Conservation (phyloP, 768 basidiomycete species). For the Boletus vermiculosoides region DNA sequence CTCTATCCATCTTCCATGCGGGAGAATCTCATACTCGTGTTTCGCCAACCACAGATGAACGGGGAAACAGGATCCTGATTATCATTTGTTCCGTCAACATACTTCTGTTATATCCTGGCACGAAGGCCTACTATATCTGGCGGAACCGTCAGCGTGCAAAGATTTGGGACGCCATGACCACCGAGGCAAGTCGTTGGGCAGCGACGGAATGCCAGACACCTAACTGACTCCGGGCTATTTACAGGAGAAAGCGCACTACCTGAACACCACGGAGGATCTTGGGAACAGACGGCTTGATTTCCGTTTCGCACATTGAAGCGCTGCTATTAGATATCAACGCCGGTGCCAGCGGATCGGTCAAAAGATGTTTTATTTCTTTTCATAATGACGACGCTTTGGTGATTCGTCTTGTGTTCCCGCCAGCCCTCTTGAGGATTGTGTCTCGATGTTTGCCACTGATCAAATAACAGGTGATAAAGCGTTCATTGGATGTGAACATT, state of each 20-base stretch:
- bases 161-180: constrained; percentile 62
- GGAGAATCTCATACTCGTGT: neutral
- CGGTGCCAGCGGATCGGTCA: neutral
- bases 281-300: constrained; percentile 63
- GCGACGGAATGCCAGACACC: neutral
- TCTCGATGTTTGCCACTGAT: no score
- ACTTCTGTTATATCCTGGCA: constrained; percentile 50
- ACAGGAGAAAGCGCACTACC: constrained; percentile 58
- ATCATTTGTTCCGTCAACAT: constrained; percentile 50
- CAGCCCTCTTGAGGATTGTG: no score
- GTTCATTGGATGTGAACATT: no score
- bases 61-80: constrained; percentile 59
- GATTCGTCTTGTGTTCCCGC: neutral
- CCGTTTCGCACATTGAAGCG: constrained; percentile 49
- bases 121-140: constrained; percentile 52
- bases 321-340: no score
- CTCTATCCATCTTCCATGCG: no score
- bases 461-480: no score
- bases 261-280: constrained; percentile 40
- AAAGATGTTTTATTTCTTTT: neutral
- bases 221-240: neutral
- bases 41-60: constrained; percentile 39
- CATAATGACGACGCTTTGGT: neutral
- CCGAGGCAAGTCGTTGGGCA: constrained; percentile 35
- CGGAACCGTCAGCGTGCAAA: no score